phyloP scores from a whole-genome alignment of 768 basidiomycete genomes.

The Suillus americanus region DNA sequence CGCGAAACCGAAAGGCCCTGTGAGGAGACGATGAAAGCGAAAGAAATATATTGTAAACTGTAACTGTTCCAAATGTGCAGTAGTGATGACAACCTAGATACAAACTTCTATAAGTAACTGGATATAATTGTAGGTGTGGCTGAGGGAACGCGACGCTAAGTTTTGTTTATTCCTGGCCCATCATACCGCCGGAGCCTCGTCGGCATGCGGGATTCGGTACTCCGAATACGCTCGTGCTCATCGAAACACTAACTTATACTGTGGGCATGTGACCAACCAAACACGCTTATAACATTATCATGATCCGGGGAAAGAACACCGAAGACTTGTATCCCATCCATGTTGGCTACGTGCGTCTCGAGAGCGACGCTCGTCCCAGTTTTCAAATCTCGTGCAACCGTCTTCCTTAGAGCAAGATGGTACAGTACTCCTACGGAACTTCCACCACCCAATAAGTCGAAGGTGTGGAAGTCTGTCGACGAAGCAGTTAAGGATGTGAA shows the following conservation, averaged over 20 bases:
- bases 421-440: slow-evolving; percentile 26
- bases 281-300: not conserved
- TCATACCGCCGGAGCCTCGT: not conserved
- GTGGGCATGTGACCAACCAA: slow-evolving; percentile 7
- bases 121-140: not conserved
- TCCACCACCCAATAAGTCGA: slow-evolving; percentile 42
- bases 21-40: slow-evolving; percentile 44
- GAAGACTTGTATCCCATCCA: slow-evolving; percentile 9
- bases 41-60: not conserved
- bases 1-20: slow-evolving; percentile 69
- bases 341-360: slow-evolving; percentile 21
- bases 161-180: not conserved
- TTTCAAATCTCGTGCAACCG: slow-evolving; percentile 16
- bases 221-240: slow-evolving; percentile 16
- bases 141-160: not conserved
- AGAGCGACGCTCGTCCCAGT: slow-evolving; percentile 17
- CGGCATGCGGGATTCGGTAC: not conserved
- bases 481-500: slow-evolving; percentile 83
- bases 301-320: not conserved
- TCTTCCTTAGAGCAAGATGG: slow-evolving; percentile 13
- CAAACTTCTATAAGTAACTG: not conserved
- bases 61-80: not conserved
- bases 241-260: slow-evolving; percentile 1
- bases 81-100: not conserved
- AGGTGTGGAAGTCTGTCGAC: slow-evolving; percentile 82